Base-by-base conservation (phyloP, 108 stramenopile species). In the Mediolabrus comicus region DNA sequence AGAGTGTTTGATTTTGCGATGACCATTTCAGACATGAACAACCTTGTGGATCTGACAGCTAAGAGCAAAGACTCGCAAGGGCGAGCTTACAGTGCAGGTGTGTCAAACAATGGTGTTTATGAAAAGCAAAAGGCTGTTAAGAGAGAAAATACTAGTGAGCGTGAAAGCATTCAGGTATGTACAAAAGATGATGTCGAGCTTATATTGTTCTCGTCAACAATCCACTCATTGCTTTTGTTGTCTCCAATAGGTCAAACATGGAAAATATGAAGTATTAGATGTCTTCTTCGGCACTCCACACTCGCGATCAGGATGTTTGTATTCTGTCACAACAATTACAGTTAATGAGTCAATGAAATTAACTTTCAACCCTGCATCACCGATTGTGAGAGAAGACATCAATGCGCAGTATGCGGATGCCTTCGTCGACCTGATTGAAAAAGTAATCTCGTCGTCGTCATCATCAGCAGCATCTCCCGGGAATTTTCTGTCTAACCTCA, bases 1-100 rank as follows among this genome's bases (percentile, higher is more conserved):
- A 55, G 87, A 53, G 90, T 91, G 2, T 95, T 95, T 76, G 94
- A 92, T 66, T 88, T 88, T 69, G 86, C 87, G 38, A 91, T 90
- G 91, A 87, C 84, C 7, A 86, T 92, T 31, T 59, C 73, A 9
- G 94, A 95, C 71, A 66, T 92, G 74, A 92, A 90, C 76, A 92
- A 92, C 51, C 72, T 95, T 10, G 88, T 95, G 3, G 83, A 95
- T 61, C 77, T 95, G 65, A 87, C 91, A 6, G 72, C 89, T 8
- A 81, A 84, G 60, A 89, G 87, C 32, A 89, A 90, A 62, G 83
- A 83, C 67, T 86, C 77, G n/a, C 79, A 85, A 65, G 94, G 94
- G 4, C 80, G 94, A 27, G 94, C 91, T 7, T 95, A 95, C 63
- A 88, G 86, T 74, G 90, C 88, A 24, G 91, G 94, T 14, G 68